Percentiles rank a stretch among this genome's conserved stretches.
Evolutionary conservation across 2,329 filamentous ascomycete species (phyloP).

Genomic region (Ceratocystis diversiconidia): DNA sequence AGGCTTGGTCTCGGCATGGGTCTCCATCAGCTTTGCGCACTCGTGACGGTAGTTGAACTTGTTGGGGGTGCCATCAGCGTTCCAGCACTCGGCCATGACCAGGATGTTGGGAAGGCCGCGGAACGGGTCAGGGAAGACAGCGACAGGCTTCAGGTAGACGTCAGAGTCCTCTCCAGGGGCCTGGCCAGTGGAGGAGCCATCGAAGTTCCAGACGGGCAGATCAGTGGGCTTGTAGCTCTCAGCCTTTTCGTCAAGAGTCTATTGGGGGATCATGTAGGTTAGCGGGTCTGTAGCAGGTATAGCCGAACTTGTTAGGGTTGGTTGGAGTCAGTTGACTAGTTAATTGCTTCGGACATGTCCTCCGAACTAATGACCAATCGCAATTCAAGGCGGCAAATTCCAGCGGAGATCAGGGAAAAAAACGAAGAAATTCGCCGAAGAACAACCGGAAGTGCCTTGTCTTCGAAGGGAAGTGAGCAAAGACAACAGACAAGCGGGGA

Average conservation of each 20-base stretch:
- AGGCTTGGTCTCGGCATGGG: constrained; percentile 66
- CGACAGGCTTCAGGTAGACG: constrained; percentile 85
- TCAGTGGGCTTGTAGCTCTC: constrained; percentile 33
- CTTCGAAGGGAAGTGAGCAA: constrained; percentile 1
- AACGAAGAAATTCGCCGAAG: not conserved
- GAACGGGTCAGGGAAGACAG: constrained; percentile 86
- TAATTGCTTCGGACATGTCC: not conserved
- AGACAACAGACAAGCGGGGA: not conserved
- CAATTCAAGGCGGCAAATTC: constrained; percentile 3
- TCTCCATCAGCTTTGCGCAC: constrained; percentile 76
- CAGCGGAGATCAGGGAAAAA: not conserved
- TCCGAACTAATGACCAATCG: constrained; percentile 10
- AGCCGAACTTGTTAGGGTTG: not conserved
- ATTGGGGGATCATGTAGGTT: constrained; percentile 1
- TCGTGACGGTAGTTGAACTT: constrained; percentile 98
- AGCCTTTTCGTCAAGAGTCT: constrained; percentile 38
- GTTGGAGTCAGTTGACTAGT: not conserved
- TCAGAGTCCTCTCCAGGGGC: constrained; percentile 92
- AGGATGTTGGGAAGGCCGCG: constrained; percentile 80
- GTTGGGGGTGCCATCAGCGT: constrained; percentile 86
- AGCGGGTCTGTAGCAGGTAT: not conserved
- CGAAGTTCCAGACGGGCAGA: constrained; percentile 42
- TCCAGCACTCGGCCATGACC: constrained; percentile 90
- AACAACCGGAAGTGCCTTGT: constrained; percentile 6
- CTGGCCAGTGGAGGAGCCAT: constrained; percentile 79